phyloP scores from a whole-genome alignment of 768 basidiomycete genomes.

The Cystofilobasidium bisporidii region DNA sequence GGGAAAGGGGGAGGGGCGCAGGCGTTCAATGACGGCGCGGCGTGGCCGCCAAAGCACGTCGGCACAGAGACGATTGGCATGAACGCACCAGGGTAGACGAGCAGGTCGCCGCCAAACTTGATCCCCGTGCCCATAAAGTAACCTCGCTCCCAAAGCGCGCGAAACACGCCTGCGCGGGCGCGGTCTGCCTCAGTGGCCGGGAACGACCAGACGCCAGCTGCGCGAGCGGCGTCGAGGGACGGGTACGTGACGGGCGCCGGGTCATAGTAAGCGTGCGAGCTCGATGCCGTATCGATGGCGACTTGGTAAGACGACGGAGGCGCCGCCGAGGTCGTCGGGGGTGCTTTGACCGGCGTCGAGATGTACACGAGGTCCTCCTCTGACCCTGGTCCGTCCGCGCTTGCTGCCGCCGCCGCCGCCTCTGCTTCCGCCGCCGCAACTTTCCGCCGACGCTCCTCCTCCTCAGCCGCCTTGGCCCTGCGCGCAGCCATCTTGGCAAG shows the following conservation, averaged over 20 bases:
- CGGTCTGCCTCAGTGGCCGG: slow-evolving; percentile 57
- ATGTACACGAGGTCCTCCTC: slow-evolving; percentile 23
- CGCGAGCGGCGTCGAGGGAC: slow-evolving; percentile 53
- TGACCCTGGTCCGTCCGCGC: not conserved
- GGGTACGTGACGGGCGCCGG: slow-evolving; percentile 43
- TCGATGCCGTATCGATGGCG: slow-evolving; percentile 53
- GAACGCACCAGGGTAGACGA: slow-evolving; percentile 85
- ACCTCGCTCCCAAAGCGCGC: slow-evolving; percentile 68
- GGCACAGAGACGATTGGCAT: too few species aligned
- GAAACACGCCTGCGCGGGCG: slow-evolving; percentile 70
- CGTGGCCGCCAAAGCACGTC: too few species aligned
- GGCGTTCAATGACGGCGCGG: too few species aligned
- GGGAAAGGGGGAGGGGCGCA: not conserved
- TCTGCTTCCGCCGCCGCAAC: too few species aligned
- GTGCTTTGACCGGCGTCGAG: slow-evolving; percentile 29
- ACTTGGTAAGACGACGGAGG: slow-evolving; percentile 29
- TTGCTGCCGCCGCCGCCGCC: not conserved
- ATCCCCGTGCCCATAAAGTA: slow-evolving; percentile 82
- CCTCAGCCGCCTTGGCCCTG: not conserved
- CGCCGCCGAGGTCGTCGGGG: slow-evolving; percentile 28
- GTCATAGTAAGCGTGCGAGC: slow-evolving; percentile 59
- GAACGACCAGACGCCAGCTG: slow-evolving; percentile 66
- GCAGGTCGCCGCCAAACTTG: slow-evolving; percentile 90
- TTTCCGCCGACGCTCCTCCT: not conserved
- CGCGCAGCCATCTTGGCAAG: slow-evolving; percentile 4